Evolutionary conservation across 768 basidiomycete genomes (phyloP).

Genomic region (Erythrobasidium yunnanense): DNA sequence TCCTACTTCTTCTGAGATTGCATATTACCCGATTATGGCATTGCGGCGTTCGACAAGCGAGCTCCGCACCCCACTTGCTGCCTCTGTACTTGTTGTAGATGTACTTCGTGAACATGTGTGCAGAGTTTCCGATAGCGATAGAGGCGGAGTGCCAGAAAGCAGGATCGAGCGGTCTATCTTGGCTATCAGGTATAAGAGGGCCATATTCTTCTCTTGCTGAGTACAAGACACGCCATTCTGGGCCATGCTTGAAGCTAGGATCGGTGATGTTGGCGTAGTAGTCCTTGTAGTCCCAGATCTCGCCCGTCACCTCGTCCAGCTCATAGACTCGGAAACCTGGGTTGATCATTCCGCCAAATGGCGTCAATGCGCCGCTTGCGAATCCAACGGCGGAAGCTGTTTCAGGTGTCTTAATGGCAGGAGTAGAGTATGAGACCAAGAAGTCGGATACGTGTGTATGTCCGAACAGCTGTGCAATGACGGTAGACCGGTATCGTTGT

Average conservation of each 20-base stretch:
- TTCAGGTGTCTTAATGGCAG: constrained; percentile 46
- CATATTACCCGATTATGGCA: constrained; percentile 1
- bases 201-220: constrained; percentile 52
- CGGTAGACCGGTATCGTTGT: constrained; percentile 52
- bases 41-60: neutral
- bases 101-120: constrained; percentile 20
- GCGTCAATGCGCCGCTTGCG: constrained; percentile 53
- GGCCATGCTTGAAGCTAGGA: constrained; percentile 41
- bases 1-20: constrained; percentile 7
- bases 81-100: constrained; percentile 23
- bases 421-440: constrained; percentile 53
- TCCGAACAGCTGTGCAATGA: constrained; percentile 56
- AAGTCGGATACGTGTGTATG: constrained; percentile 56
- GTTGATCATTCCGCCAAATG: constrained; percentile 42
- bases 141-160: constrained; percentile 57
- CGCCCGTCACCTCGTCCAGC: constrained; percentile 57
- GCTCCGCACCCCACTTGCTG: neutral
- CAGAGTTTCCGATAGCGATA: constrained; percentile 48
- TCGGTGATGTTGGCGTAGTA: constrained; percentile 39
- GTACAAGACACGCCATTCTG: constrained; percentile 50
- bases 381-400: constrained; percentile 47
- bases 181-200: constrained; percentile 35
- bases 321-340: constrained; percentile 55
- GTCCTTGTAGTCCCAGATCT: constrained; percentile 51
- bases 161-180: constrained; percentile 46